phyloP scores from a whole-genome alignment of 108 stramenopile genomes.

The Skeletonema potamos region DNA sequence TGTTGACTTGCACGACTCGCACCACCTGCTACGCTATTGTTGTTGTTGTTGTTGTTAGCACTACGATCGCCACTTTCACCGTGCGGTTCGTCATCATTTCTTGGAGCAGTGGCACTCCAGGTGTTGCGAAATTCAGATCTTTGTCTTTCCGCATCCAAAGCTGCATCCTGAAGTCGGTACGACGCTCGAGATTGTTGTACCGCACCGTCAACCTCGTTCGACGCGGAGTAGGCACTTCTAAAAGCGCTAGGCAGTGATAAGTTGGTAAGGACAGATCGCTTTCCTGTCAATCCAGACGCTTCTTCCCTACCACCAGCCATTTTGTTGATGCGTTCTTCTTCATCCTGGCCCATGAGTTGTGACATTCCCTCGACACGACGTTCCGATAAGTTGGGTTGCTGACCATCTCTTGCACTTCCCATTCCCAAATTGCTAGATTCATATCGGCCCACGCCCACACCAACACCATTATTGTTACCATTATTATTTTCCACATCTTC shows the following conservation, averaged over 20 bases:
- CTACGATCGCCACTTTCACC: conserved; percentile 13
- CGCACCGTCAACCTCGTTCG: conserved; percentile 14
- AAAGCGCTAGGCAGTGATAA: conserved; percentile 42
- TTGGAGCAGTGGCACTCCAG: conserved; percentile 46
- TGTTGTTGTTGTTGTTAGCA: not conserved
- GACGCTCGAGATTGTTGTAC: conserved; percentile 16
- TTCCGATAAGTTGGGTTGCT: not conserved
- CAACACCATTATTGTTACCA: not conserved
- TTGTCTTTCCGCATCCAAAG: conserved; percentile 32
- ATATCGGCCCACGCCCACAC: not conserved
- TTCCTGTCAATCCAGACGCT: conserved; percentile 8
- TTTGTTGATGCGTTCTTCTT: conserved; percentile 9
- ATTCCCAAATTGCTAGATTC: conserved; percentile 34
- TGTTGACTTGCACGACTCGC: not conserved
- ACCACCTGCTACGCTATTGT: not conserved
- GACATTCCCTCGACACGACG: conserved; percentile 45
- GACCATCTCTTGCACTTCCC: conserved; percentile 34
- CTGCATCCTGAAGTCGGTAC: conserved; percentile 13
- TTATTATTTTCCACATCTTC: not conserved
- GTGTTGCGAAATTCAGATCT: conserved; percentile 43
- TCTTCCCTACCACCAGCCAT: not conserved
- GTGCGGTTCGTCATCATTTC: conserved; percentile 22
- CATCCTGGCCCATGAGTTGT: conserved; percentile 39
- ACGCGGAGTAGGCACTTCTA: conserved; percentile 38
- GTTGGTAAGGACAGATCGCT: conserved; percentile 34